Percentiles rank a stretch among this genome's conserved stretches.
phyloP scores from a whole-genome alignment of 352 stramenopile genomes.

The Globisporangium abappressorium region DNA sequence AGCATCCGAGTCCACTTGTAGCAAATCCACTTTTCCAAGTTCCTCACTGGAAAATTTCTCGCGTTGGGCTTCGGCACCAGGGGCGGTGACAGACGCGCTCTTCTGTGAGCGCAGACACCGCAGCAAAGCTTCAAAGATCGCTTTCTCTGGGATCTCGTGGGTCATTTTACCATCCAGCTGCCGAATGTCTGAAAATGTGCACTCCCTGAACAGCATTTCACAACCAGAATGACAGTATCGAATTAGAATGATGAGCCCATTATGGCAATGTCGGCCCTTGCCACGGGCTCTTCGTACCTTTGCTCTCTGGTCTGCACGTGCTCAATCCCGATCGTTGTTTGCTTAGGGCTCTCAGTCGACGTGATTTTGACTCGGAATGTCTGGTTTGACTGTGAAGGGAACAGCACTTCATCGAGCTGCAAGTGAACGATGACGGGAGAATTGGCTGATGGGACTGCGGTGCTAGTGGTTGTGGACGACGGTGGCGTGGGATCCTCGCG shows the following conservation, averaged over 20 bases:
- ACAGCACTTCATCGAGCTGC: conserved; percentile 28
- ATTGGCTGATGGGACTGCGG: background rate
- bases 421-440: conserved; percentile 15
- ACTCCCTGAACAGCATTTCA: conserved; percentile 12
- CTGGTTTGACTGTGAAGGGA: conserved; percentile 24
- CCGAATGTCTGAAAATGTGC: conserved; percentile 25
- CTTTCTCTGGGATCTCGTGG: conserved; percentile 13
- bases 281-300: background rate
- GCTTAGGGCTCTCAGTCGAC: conserved; percentile 1
- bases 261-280: background rate
- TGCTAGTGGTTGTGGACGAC: background rate
- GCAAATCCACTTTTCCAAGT: conserved; percentile 30
- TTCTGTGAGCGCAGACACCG: conserved; percentile 23
- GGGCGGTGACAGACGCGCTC: conserved; percentile 8
- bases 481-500: background rate
- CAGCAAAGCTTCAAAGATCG: conserved; percentile 33
- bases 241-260: background rate
- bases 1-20: conserved; percentile 13
- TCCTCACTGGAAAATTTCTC: conserved; percentile 17
- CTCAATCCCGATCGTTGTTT: conserved; percentile 29
- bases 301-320: conserved; percentile 27
- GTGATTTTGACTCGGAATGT: conserved; percentile 31
- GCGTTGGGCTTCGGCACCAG: conserved; percentile 2
- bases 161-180: conserved; percentile 26
- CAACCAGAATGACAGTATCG: background rate